Conservation (phyloP, 495 filamentous ascomycete species). For the Bacidia gigantensis region DNA sequence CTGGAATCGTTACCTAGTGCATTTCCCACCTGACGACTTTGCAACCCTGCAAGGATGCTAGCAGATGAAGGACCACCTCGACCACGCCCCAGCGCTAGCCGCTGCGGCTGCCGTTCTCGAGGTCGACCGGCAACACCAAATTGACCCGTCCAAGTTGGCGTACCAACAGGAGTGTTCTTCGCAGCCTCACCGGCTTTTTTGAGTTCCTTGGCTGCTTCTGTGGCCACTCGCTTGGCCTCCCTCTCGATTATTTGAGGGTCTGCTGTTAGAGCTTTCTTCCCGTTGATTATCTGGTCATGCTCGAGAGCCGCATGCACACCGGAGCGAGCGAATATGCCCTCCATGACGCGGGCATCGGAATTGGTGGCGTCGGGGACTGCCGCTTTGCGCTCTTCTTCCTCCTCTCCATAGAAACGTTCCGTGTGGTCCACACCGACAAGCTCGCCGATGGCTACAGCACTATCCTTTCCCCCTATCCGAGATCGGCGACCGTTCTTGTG, state of each 20-base stretch:
- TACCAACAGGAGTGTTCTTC: conserved; percentile 57
- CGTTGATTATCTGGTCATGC: conserved; percentile 75
- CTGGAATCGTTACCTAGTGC: conserved; percentile 20
- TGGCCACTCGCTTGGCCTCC: conserved; percentile 71
- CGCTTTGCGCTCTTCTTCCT: conserved; percentile 24
- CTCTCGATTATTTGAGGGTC: conserved; percentile 61
- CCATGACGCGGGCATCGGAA: conserved; percentile 56
- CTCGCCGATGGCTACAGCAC: conserved; percentile 26
- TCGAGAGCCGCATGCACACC: conserved; percentile 75
- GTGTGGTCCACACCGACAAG: conserved; percentile 46
- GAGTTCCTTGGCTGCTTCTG: conserved; percentile 59
- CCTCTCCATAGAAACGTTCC: conserved; percentile 37
- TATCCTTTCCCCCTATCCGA: conserved; percentile 5
- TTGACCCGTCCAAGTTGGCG: conserved; percentile 86
- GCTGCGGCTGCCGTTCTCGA: conserved; percentile 19
- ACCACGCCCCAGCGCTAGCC: conserved; percentile 21
- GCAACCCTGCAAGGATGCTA: conserved; percentile 46
- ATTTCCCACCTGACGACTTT: conserved; percentile 36
- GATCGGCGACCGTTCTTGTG: conserved; percentile 15
- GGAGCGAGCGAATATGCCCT: conserved; percentile 71
- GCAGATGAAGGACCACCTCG: conserved; percentile 37
- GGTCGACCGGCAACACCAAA: conserved; percentile 58
- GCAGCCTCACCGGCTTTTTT: conserved; percentile 59
- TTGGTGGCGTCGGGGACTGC: conserved; percentile 30
- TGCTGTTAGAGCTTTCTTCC: conserved; percentile 46